Evolutionary conservation across 371 early-diverging fungal species (phyloP).

Genomic region (Mortierella sp.): DNA sequence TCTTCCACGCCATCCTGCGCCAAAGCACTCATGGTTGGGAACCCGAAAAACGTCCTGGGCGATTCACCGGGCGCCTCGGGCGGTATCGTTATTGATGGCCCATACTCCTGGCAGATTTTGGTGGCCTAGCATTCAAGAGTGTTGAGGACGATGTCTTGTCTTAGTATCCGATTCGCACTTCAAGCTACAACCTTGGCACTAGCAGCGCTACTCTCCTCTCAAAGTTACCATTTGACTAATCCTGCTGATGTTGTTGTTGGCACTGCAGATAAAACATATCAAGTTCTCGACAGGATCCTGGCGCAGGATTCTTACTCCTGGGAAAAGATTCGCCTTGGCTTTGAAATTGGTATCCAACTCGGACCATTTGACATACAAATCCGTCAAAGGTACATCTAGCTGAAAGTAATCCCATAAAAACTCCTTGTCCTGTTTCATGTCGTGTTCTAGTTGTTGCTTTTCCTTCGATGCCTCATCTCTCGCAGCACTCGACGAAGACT

Average conservation of each 20-base stretch:
- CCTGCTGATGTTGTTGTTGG: slow-evolving; percentile 95
- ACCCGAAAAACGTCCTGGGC: slow-evolving; percentile 68
- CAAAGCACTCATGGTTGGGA: slow-evolving; percentile 73
- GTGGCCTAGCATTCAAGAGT: too few species aligned
- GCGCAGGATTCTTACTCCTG: slow-evolving; percentile 83
- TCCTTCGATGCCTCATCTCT: slow-evolving; percentile 5
- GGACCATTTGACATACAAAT: slow-evolving; percentile 78
- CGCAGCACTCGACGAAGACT: slow-evolving; percentile 12
- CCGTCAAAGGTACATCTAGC: slow-evolving; percentile 69
- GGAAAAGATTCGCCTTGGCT: slow-evolving; percentile 61
- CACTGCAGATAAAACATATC: slow-evolving; percentile 94
- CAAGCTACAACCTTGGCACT: too few species aligned
- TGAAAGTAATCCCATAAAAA: slow-evolving; percentile 81
- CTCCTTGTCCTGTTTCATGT: slow-evolving; percentile 14
- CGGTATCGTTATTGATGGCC: slow-evolving; percentile 61
- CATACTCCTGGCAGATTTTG: slow-evolving; percentile 74
- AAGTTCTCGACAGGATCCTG: slow-evolving; percentile 93
- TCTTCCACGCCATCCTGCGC: slow-evolving; percentile 68
- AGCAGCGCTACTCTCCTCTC: neutral
- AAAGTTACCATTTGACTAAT: slow-evolving; percentile 89
- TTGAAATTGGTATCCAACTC: slow-evolving; percentile 73
- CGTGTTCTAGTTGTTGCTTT: slow-evolving; percentile 1
- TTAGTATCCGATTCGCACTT: too few species aligned
- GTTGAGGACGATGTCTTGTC: too few species aligned
- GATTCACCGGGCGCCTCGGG: slow-evolving; percentile 36